These are phyloP conservation scores for Parsonsia alboflavescens DNA, from an alignment of 257 asterid genomes.

Conservation along the genomic window DNA sequence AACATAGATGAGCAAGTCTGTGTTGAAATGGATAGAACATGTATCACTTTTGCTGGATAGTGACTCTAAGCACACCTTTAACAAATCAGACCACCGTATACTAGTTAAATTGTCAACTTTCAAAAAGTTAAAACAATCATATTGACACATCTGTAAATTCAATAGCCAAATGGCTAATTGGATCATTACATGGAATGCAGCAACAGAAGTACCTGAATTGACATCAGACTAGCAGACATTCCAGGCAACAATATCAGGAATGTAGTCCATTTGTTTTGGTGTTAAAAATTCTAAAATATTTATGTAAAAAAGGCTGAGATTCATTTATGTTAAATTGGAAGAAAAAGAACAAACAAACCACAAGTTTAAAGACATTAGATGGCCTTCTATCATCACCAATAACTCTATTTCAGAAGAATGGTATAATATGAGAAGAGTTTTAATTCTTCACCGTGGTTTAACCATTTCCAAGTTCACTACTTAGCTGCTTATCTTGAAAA, in stretches of 20 bases:
- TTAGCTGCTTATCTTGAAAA: neutral
- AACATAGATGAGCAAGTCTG: too few relatives aligned
- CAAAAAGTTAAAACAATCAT: too few relatives aligned
- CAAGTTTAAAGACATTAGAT: too few relatives aligned
- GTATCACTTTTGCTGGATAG: too few relatives aligned
- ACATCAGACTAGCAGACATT: neutral
- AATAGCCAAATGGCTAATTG: neutral
- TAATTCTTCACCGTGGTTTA: neutral
- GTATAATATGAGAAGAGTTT: neutral
- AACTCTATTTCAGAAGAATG: neutral
- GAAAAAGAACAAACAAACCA: too few relatives aligned
- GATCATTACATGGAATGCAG: neutral
- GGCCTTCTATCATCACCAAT: too few relatives aligned
- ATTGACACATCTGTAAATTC: too few relatives aligned
- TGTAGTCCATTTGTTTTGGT: neutral
- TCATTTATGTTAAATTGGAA: neutral
- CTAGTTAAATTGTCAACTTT: too few relatives aligned
- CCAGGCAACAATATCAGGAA: neutral
- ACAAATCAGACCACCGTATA: too few relatives aligned
- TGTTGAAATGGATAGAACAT: too few relatives aligned
- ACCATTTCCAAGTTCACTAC: neutral
- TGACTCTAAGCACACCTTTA: too few relatives aligned
- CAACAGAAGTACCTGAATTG: neutral
- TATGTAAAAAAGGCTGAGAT: neutral
- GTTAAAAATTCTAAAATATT: neutral